A percentile compares a stretch with the other conserved stretches of the same genome.
phyloP scores from a whole-genome alignment of 805 yeast species.

The Wickerhamiella slavikovae region DNA sequence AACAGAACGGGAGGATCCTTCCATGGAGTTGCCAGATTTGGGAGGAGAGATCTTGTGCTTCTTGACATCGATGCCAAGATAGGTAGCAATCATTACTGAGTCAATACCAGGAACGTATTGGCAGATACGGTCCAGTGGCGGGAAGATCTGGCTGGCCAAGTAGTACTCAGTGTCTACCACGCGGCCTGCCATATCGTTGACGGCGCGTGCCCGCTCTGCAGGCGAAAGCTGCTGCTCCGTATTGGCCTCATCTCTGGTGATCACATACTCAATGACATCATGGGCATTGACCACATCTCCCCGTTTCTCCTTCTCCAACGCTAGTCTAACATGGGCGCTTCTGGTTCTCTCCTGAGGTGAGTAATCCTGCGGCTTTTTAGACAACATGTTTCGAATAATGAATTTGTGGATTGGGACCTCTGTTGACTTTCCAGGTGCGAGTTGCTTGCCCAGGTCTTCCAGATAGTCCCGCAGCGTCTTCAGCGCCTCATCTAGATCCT shows the following conservation, averaged over 20 bases:
- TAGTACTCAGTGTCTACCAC: constrained; percentile 62
- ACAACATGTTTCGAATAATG: constrained; percentile 67
- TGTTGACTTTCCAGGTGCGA: constrained; percentile 39
- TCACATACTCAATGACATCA: constrained; percentile 71
- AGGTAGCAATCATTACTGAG: constrained; percentile 49
- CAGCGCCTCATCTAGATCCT: constrained; percentile 53
- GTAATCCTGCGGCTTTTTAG: constrained; percentile 75
- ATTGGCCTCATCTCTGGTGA: constrained; percentile 32
- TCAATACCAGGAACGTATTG: constrained; percentile 79
- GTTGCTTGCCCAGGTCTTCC: constrained; percentile 33
- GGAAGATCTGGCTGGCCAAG: constrained; percentile 70
- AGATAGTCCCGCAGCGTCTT: constrained; percentile 52
- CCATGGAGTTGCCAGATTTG: constrained; percentile 9
- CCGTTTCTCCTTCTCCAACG: constrained; percentile 52
- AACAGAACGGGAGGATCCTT: constrained; percentile 13
- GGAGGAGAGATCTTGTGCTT: constrained; percentile 6
- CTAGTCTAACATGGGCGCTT: constrained; percentile 77
- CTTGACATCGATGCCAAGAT: constrained; percentile 55
- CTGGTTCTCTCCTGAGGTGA: constrained; percentile 58
- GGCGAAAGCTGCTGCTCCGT: constrained; percentile 20
- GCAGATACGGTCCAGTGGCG: constrained; percentile 74
- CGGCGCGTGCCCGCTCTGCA: constrained; percentile 70
- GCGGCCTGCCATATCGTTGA: constrained; percentile 45
- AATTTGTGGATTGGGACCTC: constrained; percentile 46
- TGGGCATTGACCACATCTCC: constrained; percentile 83